These are phyloP conservation scores for Scleromitrula shiraiana DNA, from an alignment of 2,329 filamentous ascomycete species.

Conservation along the genomic window DNA sequence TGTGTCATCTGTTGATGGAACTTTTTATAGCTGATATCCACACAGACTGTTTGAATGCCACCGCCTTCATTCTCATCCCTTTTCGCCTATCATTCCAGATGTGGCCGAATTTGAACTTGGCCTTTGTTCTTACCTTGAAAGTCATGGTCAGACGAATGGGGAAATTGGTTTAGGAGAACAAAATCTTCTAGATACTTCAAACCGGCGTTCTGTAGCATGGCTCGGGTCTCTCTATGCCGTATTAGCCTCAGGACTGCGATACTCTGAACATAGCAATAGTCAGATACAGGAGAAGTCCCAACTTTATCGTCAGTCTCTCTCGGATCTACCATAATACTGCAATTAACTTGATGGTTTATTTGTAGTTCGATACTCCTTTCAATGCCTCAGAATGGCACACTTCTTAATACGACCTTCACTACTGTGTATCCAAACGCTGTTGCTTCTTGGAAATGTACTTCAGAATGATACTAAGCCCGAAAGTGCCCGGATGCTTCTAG, in stretches of 20 bases:
- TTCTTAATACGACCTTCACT: conserved; percentile 53
- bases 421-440: conserved; percentile 53
- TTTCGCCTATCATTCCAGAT: neutral
- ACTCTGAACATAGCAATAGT: neutral
- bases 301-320: neutral
- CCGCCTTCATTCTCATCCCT: neutral
- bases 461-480: conserved; percentile 61
- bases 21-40: neutral
- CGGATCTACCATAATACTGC: neutral
- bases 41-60: neutral
- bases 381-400: conserved; percentile 52
- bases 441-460: conserved; percentile 52
- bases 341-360: neutral
- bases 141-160: too few species aligned
- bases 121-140: neutral
- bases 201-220: neutral
- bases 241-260: neutral
- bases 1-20: neutral
- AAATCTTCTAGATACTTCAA: neutral
- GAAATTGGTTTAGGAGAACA: neutral
- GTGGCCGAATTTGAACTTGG: neutral
- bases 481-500: conserved; percentile 54
- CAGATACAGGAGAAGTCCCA: neutral
- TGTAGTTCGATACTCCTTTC: conserved; percentile 34
- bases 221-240: neutral